Evolutionary conservation across 2,329 filamentous ascomycete species (phyloP).

Genomic region (Ophiostoma triangulosporum): DNA sequence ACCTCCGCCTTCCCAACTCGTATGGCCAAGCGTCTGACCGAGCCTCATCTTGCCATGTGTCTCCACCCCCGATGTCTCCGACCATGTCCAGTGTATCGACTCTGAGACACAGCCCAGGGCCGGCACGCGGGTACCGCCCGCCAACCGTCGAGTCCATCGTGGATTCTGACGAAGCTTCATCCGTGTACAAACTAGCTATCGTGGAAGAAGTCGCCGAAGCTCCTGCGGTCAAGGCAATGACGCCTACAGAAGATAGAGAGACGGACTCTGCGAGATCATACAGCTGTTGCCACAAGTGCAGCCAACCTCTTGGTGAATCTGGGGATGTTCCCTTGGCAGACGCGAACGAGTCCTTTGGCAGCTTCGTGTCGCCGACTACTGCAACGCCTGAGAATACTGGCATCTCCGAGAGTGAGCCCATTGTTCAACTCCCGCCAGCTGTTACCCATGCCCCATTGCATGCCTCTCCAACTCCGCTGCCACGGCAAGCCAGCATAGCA

Average conservation of each 20-base stretch:
- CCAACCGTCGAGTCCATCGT: slow-evolving; percentile 11
- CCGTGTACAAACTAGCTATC: neutral
- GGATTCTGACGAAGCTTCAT: slow-evolving; percentile 5
- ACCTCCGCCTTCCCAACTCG: neutral
- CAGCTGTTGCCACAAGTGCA: neutral
- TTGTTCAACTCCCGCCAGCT: neutral
- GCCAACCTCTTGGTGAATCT: neutral
- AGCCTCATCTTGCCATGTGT: neutral
- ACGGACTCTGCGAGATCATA: neutral
- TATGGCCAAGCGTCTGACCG: neutral
- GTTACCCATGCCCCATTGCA: too few relatives aligned
- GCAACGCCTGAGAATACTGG: neutral
- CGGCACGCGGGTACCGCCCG: slow-evolving; percentile 2
- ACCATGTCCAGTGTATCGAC: neutral
- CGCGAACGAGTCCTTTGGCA: neutral
- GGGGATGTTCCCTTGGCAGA: neutral
- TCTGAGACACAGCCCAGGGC: neutral
- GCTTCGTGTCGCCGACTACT: neutral
- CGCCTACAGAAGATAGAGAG: neutral
- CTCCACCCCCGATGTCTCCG: neutral
- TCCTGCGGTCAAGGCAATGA: neutral
- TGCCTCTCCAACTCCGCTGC: neutral
- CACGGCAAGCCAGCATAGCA: neutral
- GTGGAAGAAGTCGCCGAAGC: neutral
- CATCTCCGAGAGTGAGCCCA: neutral